Evolutionary conservation across 805 yeast species (phyloP), one percentile per base, ranked within the genome.

Genomic region (Candida sonorensis): DNA sequence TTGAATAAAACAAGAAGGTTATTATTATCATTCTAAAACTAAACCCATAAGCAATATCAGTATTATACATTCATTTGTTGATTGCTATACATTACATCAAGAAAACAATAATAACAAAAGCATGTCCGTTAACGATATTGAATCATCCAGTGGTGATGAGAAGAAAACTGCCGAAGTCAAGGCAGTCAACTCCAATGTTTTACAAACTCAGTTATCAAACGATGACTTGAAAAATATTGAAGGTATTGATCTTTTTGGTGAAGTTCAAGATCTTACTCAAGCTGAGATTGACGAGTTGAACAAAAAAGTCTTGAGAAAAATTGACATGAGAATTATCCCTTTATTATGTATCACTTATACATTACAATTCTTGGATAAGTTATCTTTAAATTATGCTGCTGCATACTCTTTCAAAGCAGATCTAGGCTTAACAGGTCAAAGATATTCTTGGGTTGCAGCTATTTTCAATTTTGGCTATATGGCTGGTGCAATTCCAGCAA

Each of bases 401-500:
- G 57, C 66, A 34, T 53, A 64, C 38, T 67, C 67, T 12, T 39
- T 67, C 24, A 54, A 57, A 35, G 42, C 40, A 8, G 70, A 62
- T 41, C 46, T 56, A 23, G 36, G 57, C 19, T 50, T 66, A 44
- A 38, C 38, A n/a, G 69, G 71, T 9, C 53, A 53, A 30, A 52
- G 60, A 47, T 63, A 67, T 42, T 46, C 70, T 29, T 68, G 78
- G 73, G 55, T 67, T 11, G 72, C 77, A 13, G 62, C 78, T 2
- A 66, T 73, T 7, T 39, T 39, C 33, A 33, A 39, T 15, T 27
- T 34, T 21, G 75, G 75, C 40, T 76, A 75, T 44, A 46, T 79
- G 21, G 87, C 84, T 3, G 63, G 59, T 8, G 74, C 72, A 44
- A 77, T 74, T 41, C 55, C 69, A 31, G 65, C 72, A 31, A 57